Percentiles rank a stretch among this genome's conserved stretches.
Conservation (phyloP, 176 grass and related monocot genomes). For the Oryza nivara region DNA sequence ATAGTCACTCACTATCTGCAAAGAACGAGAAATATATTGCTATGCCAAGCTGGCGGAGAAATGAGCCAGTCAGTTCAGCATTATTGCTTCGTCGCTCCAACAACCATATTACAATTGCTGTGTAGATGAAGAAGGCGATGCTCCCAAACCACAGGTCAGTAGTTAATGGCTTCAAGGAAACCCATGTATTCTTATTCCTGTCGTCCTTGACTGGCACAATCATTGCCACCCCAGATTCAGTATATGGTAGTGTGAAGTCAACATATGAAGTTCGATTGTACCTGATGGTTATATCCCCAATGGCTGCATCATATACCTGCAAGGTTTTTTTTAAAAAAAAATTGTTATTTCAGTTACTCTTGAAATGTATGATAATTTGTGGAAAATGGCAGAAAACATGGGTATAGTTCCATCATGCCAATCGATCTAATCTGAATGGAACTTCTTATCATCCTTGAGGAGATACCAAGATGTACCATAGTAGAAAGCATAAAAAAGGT, state of each 20-base stretch:
- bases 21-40: constrained; percentile 60
- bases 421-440: neutral
- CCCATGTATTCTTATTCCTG: constrained; percentile 38
- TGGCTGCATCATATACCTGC: constrained; percentile 44
- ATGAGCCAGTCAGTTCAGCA: constrained; percentile 40
- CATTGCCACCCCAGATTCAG: constrained; percentile 55
- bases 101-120: constrained; percentile 40
- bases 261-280: constrained; percentile 49
- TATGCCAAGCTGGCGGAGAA: constrained; percentile 51
- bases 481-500: neutral
- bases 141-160: constrained; percentile 54
- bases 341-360: constrained; percentile 1
- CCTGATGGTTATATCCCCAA: constrained; percentile 65
- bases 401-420: neutral
- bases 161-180: constrained; percentile 65
- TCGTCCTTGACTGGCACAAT: constrained; percentile 50
- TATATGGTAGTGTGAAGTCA: constrained; percentile 68
- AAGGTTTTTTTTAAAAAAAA: neutral
- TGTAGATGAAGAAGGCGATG: constrained; percentile 59
- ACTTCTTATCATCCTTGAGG: neutral
- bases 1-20: constrained; percentile 51
- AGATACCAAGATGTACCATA: neutral
- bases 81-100: constrained; percentile 43
- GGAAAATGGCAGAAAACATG: neutral
- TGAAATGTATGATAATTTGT: neutral